phyloP scores from a whole-genome alignment of 371 early-diverging fungal species.

The Chytridiales sp. region DNA sequence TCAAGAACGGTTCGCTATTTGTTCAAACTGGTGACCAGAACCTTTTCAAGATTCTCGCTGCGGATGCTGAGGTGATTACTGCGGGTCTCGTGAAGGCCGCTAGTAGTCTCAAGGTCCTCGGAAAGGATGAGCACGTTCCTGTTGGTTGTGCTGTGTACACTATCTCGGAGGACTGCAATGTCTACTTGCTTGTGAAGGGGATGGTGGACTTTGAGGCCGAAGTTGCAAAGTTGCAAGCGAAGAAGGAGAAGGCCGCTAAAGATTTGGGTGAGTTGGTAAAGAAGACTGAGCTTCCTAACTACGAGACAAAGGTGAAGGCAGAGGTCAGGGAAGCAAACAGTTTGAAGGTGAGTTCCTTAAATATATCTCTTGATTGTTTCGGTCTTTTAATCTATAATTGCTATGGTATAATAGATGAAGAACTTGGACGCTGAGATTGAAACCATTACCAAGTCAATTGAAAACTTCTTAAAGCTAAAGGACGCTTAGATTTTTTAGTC shows the following conservation, averaged over 20 bases:
- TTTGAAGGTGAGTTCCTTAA: conserved; percentile 47
- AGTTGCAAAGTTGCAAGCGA: conserved; percentile 67
- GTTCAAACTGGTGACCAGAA: conserved; percentile 33
- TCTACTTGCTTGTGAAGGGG: conserved; percentile 70
- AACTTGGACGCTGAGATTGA: no score
- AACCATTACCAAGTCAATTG: no score
- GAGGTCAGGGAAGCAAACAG: conserved; percentile 68
- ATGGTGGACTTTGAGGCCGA: conserved; percentile 78
- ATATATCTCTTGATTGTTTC: no score
- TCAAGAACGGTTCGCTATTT: conserved; percentile 51
- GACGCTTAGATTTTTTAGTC: no score
- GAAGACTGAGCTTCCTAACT: conserved; percentile 63
- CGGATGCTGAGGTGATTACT: conserved; percentile 59
- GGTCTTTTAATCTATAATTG: no score
- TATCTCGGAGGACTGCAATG: conserved; percentile 57
- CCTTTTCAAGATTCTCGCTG: conserved; percentile 27
- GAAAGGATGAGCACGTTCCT: conserved; percentile 54
- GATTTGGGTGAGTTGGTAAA: conserved; percentile 50
- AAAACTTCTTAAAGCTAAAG: no score
- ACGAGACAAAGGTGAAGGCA: conserved; percentile 59
- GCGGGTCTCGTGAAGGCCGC: conserved; percentile 69
- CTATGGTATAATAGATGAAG: no score
- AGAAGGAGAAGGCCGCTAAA: conserved; percentile 60
- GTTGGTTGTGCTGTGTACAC: conserved; percentile 71
- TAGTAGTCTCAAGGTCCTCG: conserved; percentile 56